Percentiles rank a stretch among this genome's conserved stretches.
Evolutionary conservation across 495 filamentous ascomycete genomes (phyloP).

Genomic region (Aspergillus saccharolyticus): DNA sequence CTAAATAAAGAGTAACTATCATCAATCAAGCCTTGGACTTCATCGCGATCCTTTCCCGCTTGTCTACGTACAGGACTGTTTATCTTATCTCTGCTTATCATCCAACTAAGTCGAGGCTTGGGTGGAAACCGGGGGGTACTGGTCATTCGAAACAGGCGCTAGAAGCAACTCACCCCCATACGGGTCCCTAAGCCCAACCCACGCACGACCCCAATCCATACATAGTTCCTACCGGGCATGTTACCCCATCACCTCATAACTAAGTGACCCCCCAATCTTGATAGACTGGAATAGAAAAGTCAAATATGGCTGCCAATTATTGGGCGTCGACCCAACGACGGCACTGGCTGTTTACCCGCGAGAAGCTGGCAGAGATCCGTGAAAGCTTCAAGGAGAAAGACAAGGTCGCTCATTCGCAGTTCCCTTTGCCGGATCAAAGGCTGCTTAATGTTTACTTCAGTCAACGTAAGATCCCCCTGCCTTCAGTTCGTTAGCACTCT

Average conservation of each 20-base stretch:
- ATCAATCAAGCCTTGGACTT: too few species aligned
- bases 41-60: not conserved
- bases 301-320: constrained; percentile 85
- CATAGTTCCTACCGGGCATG: not conserved
- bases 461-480: constrained; percentile 56
- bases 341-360: constrained; percentile 84
- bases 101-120: too few species aligned
- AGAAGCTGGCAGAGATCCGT: constrained; percentile 67
- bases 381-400: constrained; percentile 69
- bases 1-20: too few species aligned
- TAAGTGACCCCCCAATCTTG: too few species aligned
- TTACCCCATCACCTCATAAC: too few species aligned
- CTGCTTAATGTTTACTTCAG: constrained; percentile 90
- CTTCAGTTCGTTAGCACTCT: not conserved
- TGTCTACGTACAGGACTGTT: not conserved
- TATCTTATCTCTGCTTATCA: too few species aligned
- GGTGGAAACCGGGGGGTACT: too few species aligned
- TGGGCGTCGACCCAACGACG: constrained; percentile 91
- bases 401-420: constrained; percentile 63
- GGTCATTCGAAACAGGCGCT: too few species aligned
- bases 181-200: not conserved
- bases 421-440: constrained; percentile 73
- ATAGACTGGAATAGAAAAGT: not conserved
- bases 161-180: too few species aligned
- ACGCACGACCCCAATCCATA: not conserved